Evolutionary conservation across 305 asterid species (phyloP), one percentile per base, ranked within the genome.

Genomic region (Solanum hybrid): DNA sequence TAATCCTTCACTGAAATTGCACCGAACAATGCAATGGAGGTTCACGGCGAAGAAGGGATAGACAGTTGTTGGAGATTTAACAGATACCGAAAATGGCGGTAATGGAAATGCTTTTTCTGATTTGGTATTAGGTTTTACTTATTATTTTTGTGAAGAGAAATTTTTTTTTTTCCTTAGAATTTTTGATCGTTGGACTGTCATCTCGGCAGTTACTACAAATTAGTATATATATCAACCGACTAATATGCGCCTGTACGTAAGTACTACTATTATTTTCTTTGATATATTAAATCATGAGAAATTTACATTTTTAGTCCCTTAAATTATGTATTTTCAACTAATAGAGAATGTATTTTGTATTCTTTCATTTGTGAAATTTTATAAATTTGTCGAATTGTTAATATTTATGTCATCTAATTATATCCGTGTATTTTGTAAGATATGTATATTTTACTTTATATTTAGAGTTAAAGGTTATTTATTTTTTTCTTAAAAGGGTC

Each of bases 11-110:
- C 37, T 9, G 37, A 40, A 75, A 40, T 40, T 46, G 26, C 6
- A 37, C 61, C 12, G 86, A 37, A 80, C 86, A 82, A 82, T 28
- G 87, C 87, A 82, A 76, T 78, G 84, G 87, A 46, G 14, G 71
- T 84, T 84, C 16, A 29, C 87, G 87, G 73, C 40, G 87, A 83
- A 24, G 86, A 37, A 24, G 67, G 86, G 61, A 33, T 18, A 20
- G 73, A 13, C 69, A 40, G 87, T 83, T 83, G 73, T 42, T 83
- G 42, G 87, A 84, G 75, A 84, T 51, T 84, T 84, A 84, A 84
- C 87, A 84, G 75, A 84, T 31, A 31, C 22, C 88, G 88, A 84
- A 31, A 84, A 84, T 51, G 88, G 73, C 87, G 87, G 9, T 26
- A 82, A 42, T 51, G 42, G 11, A 33, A 84, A 46, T 84, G 75